phyloP scores from a whole-genome alignment of 2,329 filamentous ascomycete species.

The Hymenotorrendiella dingleyae region DNA sequence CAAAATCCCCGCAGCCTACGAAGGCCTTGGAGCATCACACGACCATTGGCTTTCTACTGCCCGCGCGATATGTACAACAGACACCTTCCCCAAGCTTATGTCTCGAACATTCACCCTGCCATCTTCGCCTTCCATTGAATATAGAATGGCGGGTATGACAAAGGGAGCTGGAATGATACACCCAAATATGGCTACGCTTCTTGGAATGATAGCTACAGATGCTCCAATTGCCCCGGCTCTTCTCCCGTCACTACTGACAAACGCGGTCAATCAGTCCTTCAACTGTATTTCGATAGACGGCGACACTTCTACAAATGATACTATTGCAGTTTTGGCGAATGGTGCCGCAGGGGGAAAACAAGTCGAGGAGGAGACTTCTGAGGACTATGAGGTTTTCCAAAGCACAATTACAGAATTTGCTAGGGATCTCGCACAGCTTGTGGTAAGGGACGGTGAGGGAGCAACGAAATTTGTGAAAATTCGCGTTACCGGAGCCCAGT shows the following conservation, averaged over 20 bases:
- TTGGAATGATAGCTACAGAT: conserved; percentile 89
- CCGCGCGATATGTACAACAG: conserved; percentile 92
- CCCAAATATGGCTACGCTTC: conserved; percentile 95
- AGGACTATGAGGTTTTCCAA: conserved; percentile 67
- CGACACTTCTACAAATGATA: conserved; percentile 97
- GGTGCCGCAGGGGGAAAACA: conserved; percentile 74
- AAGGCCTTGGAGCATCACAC: conserved; percentile 67
- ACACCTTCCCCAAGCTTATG: conserved; percentile 94
- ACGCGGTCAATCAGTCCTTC: conserved; percentile 78
- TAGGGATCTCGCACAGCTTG: conserved; percentile 79
- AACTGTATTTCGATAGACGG: conserved; percentile 97
- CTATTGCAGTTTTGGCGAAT: conserved; percentile 89
- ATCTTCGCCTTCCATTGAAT: conserved; percentile 67
- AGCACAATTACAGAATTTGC: conserved; percentile 70
- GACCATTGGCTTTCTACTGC: conserved; percentile 83
- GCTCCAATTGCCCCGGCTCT: conserved; percentile 66
- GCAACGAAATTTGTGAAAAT: conserved; percentile 98
- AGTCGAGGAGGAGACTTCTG: conserved; percentile 47
- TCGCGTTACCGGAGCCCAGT: conserved; percentile 67
- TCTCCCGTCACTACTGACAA: conserved; percentile 63
- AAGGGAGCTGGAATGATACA: conserved; percentile 99
- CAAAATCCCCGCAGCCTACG: conserved; percentile 72
- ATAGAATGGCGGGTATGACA: conserved; percentile 87
- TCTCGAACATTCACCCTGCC: conserved; percentile 81
- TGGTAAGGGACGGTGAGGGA: conserved; percentile 93